A percentile compares a stretch with the other conserved stretches of the same genome.
Evolutionary conservation across 2,329 filamentous ascomycete species (phyloP).

Genomic region (Penicillium sp.): DNA sequence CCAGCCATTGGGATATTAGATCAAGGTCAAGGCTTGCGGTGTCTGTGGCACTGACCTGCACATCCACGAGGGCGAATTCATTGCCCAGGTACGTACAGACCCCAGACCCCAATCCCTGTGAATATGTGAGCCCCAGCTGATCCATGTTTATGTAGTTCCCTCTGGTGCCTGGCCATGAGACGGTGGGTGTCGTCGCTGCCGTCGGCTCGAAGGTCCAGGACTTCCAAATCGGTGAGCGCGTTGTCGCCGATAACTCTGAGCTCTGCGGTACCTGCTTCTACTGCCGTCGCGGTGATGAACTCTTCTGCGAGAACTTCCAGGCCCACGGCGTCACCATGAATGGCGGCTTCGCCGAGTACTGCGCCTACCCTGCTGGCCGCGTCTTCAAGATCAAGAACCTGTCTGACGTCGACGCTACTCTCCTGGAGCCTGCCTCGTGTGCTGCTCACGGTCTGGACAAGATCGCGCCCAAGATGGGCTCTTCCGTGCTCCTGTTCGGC

Average conservation of each 20-base stretch:
- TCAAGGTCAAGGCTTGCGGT: constrained; percentile 64
- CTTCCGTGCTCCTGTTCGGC: constrained; percentile 65
- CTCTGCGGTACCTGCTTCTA: constrained; percentile 71
- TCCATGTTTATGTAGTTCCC: constrained; percentile 50
- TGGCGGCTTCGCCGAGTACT: constrained; percentile 71
- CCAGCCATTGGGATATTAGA: constrained; percentile 5
- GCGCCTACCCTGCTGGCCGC: constrained; percentile 53
- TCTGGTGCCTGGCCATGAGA: constrained; percentile 66
- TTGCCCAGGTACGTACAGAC: constrained; percentile 48
- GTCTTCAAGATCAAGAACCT: constrained; percentile 68
- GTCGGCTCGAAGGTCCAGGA: constrained; percentile 57
- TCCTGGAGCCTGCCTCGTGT: constrained; percentile 68
- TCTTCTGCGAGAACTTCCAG: constrained; percentile 67
- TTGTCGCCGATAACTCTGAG: constrained; percentile 55
- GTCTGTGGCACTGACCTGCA: constrained; percentile 57
- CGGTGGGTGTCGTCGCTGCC: constrained; percentile 63
- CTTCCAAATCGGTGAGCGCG: constrained; percentile 61
- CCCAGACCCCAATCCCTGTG: no score
- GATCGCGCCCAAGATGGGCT: constrained; percentile 63
- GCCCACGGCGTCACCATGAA: constrained; percentile 59
- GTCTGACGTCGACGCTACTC: constrained; percentile 64
- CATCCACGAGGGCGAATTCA: constrained; percentile 65
- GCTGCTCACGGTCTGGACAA: constrained; percentile 69
- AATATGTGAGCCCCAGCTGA: no score
- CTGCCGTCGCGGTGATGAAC: constrained; percentile 63